phyloP scores from a whole-genome alignment of 495 filamentous ascomycete species.

The Friedmanniomyces simplex region DNA sequence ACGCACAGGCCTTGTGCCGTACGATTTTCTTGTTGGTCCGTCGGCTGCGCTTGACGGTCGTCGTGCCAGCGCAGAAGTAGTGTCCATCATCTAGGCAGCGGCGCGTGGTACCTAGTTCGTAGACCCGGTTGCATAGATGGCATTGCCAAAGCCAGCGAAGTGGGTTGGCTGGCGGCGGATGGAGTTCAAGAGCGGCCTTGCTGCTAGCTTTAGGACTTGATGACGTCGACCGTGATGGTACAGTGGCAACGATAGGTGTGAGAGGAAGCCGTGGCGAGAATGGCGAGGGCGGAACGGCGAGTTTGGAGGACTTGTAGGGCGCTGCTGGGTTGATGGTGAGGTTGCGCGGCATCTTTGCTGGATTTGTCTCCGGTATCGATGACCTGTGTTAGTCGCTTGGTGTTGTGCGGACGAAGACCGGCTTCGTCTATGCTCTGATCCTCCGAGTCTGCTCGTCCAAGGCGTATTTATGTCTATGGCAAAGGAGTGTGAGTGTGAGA shows the following conservation, averaged over 20 bases:
- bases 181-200: background rate
- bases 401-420: conserved; percentile 14
- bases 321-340: conserved; percentile 20
- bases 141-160: conserved; percentile 40
- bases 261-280: conserved; percentile 28
- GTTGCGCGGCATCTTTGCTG: conserved; percentile 7
- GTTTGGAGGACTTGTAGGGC: conserved; percentile 29
- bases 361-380: background rate
- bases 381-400: too few relatives aligned
- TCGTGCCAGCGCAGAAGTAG: conserved; percentile 38
- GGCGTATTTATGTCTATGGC: background rate
- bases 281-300: conserved; percentile 29
- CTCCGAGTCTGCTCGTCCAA: background rate
- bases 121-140: conserved; percentile 36
- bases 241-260: conserved; percentile 3
- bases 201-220: background rate
- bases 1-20: conserved; percentile 33
- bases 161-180: conserved; percentile 20
- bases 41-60: conserved; percentile 23
- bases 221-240: background rate
- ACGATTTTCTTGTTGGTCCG: conserved; percentile 20
- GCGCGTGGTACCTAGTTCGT: conserved; percentile 35
- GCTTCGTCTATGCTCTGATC: conserved; percentile 11
- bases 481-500: conserved; percentile 2
- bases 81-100: conserved; percentile 42